Conservation (phyloP, 805 yeast species). For the Nakazawaea ernobii region DNA sequence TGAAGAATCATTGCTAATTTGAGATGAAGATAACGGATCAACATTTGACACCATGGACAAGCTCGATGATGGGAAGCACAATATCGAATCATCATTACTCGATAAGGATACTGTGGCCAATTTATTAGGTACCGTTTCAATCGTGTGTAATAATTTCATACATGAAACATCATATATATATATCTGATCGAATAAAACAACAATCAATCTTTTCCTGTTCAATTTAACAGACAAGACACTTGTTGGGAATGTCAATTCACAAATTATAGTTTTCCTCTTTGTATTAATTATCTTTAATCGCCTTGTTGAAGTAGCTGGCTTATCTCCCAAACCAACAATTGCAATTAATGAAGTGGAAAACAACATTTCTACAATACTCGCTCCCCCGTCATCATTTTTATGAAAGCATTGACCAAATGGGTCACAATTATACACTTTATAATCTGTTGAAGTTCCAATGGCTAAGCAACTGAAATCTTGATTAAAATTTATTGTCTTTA, state of each 20-base stretch:
- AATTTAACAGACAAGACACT: conserved; percentile 65
- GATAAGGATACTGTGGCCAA: conserved; percentile 22
- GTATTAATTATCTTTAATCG: conserved; percentile 80
- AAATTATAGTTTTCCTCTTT: conserved; percentile 65
- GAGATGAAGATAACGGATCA: not conserved
- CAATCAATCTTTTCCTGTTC: conserved; percentile 77
- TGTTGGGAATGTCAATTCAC: conserved; percentile 85
- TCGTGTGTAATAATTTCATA: conserved; percentile 72
- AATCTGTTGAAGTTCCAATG: conserved; percentile 59
- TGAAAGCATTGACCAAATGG: conserved; percentile 74
- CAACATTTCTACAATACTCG: conserved; percentile 81
- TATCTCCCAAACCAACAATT: conserved; percentile 72
- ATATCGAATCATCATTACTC: conserved; percentile 40
- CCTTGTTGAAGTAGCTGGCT: conserved; percentile 67
- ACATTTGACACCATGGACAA: conserved; percentile 6
- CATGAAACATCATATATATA: conserved; percentile 87
- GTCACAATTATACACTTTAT: conserved; percentile 79
- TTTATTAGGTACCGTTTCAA: conserved; percentile 47
- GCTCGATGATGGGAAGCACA: conserved; percentile 51
- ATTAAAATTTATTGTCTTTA: conserved; percentile 61
- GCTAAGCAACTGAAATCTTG: conserved; percentile 86
- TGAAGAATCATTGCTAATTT: not conserved
- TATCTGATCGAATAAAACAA: conserved; percentile 73
- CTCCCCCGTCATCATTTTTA: conserved; percentile 41
- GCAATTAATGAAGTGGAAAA: conserved; percentile 86